These are phyloP conservation scores for Mycosphaerella sp. DNA, from an alignment of 2,329 filamentous ascomycete genomes.

Conservation along the genomic window DNA sequence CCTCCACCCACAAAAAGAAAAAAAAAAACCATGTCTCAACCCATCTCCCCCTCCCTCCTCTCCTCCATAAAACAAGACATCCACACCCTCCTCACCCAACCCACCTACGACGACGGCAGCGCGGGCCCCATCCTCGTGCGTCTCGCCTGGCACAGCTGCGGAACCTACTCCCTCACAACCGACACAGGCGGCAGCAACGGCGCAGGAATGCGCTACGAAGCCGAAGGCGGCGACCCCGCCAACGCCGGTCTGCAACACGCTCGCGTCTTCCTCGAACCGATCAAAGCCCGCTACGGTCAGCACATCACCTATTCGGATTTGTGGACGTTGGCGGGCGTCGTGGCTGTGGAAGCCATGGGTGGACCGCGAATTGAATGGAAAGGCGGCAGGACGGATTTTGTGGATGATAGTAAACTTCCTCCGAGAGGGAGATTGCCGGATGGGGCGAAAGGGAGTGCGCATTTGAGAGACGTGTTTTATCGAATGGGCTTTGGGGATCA, in stretches of 20 bases:
- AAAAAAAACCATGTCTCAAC: conserved; percentile 9
- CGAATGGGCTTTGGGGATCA: conserved; percentile 56
- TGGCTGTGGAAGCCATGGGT: conserved; percentile 55
- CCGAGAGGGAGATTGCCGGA: conserved; percentile 54
- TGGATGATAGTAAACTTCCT: conserved; percentile 55
- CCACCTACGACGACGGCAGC: conserved; percentile 59
- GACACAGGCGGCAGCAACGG: conserved; percentile 60
- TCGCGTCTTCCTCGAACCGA: conserved; percentile 56
- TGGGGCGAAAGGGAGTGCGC: conserved; percentile 48
- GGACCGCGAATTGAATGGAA: conserved; percentile 53
- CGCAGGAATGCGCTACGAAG: conserved; percentile 60
- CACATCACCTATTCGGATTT: conserved; percentile 57
- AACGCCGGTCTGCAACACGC: conserved; percentile 60
- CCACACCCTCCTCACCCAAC: conserved; percentile 34
- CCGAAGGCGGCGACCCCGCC: conserved; percentile 57
- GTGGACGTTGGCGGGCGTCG: conserved; percentile 56
- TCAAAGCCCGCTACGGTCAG: conserved; percentile 55
- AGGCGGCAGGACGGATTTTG: conserved; percentile 55
- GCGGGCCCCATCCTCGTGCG: conserved; percentile 58
- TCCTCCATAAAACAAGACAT: conserved; percentile 48
- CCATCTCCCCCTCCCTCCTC: conserved; percentile 21
- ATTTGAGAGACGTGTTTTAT: conserved; percentile 52
- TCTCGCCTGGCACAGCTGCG: conserved; percentile 59
- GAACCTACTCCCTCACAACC: conserved; percentile 54
- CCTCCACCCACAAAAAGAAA: no score